These are phyloP conservation scores for Mycogone perniciosa DNA, from an alignment of 2,329 filamentous ascomycete genomes.

Conservation along the genomic window DNA sequence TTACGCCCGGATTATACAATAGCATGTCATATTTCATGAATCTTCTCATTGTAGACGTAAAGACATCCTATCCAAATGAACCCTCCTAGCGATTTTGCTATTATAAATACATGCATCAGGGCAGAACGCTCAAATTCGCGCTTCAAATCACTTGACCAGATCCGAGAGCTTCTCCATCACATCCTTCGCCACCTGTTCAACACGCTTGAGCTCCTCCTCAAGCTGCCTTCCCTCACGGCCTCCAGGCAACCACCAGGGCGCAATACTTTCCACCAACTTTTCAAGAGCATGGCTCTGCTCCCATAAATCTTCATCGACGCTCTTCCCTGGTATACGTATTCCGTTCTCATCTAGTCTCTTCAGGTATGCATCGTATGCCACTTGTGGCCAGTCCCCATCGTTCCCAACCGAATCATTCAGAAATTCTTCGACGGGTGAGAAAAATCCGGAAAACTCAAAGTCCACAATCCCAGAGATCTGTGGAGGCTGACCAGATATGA, in stretches of 20 bases:
- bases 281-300: constrained; percentile 3
- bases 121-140: too few relatives aligned
- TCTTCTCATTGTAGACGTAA: too few relatives aligned
- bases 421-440: constrained; percentile 17
- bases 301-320: constrained; percentile 1
- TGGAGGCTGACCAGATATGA: constrained; percentile 12
- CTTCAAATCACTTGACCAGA: too few relatives aligned
- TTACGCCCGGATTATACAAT: too few relatives aligned
- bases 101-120: too few relatives aligned
- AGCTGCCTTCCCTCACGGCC: too few relatives aligned
- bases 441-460: constrained; percentile 21
- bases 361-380: constrained; percentile 10
- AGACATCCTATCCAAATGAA: too few relatives aligned
- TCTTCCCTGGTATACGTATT: constrained; percentile 1
- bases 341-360: background rate
- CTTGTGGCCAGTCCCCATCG: constrained; percentile 12
- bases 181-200: background rate
- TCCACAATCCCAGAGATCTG: constrained; percentile 19
- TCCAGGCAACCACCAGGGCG: constrained; percentile 10
- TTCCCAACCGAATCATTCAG: constrained; percentile 12
- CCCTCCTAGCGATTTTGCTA: too few relatives aligned
- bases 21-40: too few relatives aligned
- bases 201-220: too few relatives aligned
- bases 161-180: background rate
- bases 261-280: constrained; percentile 7